These are phyloP conservation scores for Sporothrix inflata DNA, from an alignment of 2,329 filamentous ascomycete species.

Conservation along the genomic window DNA sequence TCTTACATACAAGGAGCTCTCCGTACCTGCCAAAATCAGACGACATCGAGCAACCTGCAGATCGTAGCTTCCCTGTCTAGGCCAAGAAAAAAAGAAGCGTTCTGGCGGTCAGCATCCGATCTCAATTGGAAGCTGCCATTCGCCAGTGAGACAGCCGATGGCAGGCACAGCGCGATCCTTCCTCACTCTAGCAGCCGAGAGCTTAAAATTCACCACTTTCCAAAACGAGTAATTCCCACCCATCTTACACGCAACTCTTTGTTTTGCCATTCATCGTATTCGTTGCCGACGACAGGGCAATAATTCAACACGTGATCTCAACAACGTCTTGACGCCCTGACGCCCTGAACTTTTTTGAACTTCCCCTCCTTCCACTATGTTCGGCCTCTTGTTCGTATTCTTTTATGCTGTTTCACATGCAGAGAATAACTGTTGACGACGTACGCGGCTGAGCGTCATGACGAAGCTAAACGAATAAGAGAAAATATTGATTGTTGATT, in stretches of 20 bases:
- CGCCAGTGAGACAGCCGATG: neutral
- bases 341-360: neutral
- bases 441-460: neutral
- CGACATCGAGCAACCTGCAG: neutral
- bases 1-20: neutral
- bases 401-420: neutral
- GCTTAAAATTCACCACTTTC: constrained; percentile 7
- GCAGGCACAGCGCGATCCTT: neutral
- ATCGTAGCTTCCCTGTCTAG: neutral
- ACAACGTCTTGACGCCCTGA: neutral
- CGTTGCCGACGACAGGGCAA: neutral
- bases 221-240: constrained; percentile 11
- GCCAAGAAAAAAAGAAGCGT: neutral
- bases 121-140: neutral
- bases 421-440: neutral
- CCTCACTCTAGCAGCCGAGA: neutral
- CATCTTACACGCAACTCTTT: neutral
- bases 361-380: neutral
- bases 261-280: neutral
- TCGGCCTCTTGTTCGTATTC: constrained; percentile 4
- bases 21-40: neutral
- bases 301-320: constrained; percentile 21
- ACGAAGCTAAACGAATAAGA: constrained; percentile 1
- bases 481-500: neutral
- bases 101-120: neutral